Conservation (phyloP, 768 basidiomycete genomes). For the Tricholoma terreum region DNA sequence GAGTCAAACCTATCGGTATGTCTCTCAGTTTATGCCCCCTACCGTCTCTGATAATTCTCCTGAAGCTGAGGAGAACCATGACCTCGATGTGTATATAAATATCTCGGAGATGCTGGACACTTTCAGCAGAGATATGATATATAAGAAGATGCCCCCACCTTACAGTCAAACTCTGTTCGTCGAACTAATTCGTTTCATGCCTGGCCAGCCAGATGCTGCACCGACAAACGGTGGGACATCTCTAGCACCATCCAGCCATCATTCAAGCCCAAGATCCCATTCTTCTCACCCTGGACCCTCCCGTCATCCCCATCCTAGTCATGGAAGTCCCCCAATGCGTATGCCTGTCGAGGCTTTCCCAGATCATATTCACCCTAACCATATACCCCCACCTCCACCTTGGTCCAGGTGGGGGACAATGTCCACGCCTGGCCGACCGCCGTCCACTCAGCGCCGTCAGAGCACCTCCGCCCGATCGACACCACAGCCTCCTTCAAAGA, state of each 20-base stretch:
- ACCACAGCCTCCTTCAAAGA: slow-evolving; percentile 39
- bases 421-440: slow-evolving; percentile 43
- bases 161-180: slow-evolving; percentile 69
- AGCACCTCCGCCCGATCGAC: slow-evolving; percentile 31
- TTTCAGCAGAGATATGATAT: slow-evolving; percentile 69
- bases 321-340: slow-evolving; percentile 15
- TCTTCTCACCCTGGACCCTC: slow-evolving; percentile 13
- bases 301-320: slow-evolving; percentile 11
- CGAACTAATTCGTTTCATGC: slow-evolving; percentile 64
- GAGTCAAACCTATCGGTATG: slow-evolving; percentile 63
- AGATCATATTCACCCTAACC: slow-evolving; percentile 14
- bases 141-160: slow-evolving; percentile 63
- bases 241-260: slow-evolving; percentile 21
- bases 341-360: slow-evolving; percentile 7
- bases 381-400: slow-evolving; percentile 34
- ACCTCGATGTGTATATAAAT: slow-evolving; percentile 64
- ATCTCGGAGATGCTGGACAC: slow-evolving; percentile 70
- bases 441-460: slow-evolving; percentile 39
- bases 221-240: slow-evolving; percentile 19
- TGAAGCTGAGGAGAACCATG: slow-evolving; percentile 32
- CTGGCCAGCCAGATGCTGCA: slow-evolving; percentile 46
- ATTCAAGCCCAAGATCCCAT: slow-evolving; percentile 11
- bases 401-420: slow-evolving; percentile 51
- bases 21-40: slow-evolving; percentile 12
- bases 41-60: slow-evolving; percentile 9